Percentiles rank a stretch among this genome's conserved stretches.
phyloP scores from a whole-genome alignment of 805 yeast species.

The Brettanomyces bruxellensis region DNA sequence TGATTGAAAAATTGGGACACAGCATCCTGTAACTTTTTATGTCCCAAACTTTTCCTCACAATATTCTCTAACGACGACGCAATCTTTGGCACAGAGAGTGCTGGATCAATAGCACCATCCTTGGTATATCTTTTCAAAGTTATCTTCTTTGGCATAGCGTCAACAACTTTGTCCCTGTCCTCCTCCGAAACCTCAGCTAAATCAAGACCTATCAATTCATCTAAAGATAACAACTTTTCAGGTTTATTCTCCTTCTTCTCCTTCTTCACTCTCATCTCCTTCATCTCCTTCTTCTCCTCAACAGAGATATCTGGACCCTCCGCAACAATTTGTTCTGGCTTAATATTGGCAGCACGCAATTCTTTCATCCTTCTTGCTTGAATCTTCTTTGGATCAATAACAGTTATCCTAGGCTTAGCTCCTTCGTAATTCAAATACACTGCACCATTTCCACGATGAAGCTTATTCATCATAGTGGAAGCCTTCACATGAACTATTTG shows the following conservation, averaged over 20 bases:
- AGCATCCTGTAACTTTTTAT: slow-evolving; percentile 1
- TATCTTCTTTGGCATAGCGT: slow-evolving; percentile 20
- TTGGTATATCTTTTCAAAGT: slow-evolving; percentile 18
- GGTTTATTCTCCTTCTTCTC: neutral
- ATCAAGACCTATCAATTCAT: slow-evolving; percentile 19
- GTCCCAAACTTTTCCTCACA: slow-evolving; percentile 6
- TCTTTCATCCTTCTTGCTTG: slow-evolving; percentile 7
- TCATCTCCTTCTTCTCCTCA: neutral
- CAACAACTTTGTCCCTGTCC: slow-evolving; percentile 13
- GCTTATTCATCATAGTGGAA: slow-evolving; percentile 70
- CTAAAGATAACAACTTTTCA: slow-evolving; percentile 14
- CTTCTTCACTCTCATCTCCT: neutral
- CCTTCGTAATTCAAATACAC: slow-evolving; percentile 42
- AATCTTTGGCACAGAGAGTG: slow-evolving; percentile 1
- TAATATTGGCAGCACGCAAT: slow-evolving; percentile 4
- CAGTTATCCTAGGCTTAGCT: slow-evolving; percentile 25
- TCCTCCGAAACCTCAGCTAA: slow-evolving; percentile 12
- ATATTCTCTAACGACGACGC: slow-evolving; percentile 7
- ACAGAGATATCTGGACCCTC: slow-evolving; percentile 1
- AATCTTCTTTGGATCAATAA: slow-evolving; percentile 15
- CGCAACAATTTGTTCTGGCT: slow-evolving; percentile 3
- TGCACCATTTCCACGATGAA: slow-evolving; percentile 69
- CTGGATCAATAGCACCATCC: slow-evolving; percentile 6
- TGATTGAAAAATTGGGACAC: slow-evolving; percentile 15
- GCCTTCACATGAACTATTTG: slow-evolving; percentile 70